A percentile compares a stretch with the other conserved stretches of the same genome.
phyloP scores from a whole-genome alignment of 805 yeast species.

The Ogataea degrootiae region DNA sequence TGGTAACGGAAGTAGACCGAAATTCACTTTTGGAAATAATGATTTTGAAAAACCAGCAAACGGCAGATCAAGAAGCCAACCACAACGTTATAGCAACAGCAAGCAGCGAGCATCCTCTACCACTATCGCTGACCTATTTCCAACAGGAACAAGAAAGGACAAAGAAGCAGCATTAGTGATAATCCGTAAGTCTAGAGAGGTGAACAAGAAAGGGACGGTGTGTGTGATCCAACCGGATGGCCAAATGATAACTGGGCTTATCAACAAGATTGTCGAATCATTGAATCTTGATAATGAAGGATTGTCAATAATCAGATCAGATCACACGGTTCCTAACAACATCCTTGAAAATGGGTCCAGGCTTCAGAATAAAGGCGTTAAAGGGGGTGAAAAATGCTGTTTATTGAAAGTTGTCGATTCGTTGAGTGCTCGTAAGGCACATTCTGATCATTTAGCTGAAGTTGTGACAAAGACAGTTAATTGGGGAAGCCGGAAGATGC shows the following conservation, averaged over 20 bases:
- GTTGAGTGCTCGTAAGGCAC: constrained; percentile 22
- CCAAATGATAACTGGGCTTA: constrained; percentile 7
- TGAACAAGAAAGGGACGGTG: constrained; percentile 15
- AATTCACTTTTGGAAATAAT: background rate
- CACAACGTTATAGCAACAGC: background rate
- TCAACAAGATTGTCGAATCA: constrained; percentile 9
- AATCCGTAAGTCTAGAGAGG: constrained; percentile 11
- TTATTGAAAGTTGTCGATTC: constrained; percentile 23
- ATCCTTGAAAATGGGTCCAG: too few species aligned
- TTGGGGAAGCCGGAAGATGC: constrained; percentile 4
- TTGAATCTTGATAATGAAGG: constrained; percentile 25
- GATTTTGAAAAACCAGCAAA: background rate
- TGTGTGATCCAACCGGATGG: constrained; percentile 16
- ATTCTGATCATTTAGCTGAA: constrained; percentile 23
- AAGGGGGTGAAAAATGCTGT: constrained; percentile 9
- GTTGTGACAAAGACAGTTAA: constrained; percentile 13
- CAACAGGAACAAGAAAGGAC: constrained; percentile 25
- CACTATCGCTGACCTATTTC: constrained; percentile 4
- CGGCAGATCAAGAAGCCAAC: background rate
- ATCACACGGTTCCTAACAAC: background rate
- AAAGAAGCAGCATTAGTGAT: constrained; percentile 23
- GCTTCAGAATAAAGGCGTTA: background rate
- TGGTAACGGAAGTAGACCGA: background rate
- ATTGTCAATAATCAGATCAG: constrained; percentile 16
- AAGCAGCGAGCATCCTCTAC: background rate